Percentiles rank a stretch among this genome's conserved stretches.
Evolutionary conservation across 2,329 filamentous ascomycete species (phyloP).

Genomic region (Xylariaceae sp.): DNA sequence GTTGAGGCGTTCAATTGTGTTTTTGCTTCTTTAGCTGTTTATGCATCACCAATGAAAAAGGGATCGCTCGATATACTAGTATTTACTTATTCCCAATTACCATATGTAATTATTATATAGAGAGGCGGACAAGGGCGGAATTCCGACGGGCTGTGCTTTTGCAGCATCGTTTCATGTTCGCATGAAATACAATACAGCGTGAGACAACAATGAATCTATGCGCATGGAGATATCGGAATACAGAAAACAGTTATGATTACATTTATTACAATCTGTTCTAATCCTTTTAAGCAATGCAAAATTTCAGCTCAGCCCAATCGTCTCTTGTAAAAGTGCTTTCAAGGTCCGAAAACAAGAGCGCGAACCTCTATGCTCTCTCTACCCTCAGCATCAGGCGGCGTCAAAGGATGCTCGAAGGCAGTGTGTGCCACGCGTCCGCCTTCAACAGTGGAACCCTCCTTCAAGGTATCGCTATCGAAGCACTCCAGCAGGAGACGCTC

Average conservation of each 20-base stretch:
- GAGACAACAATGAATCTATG: neutral
- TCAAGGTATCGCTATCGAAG: slow-evolving; percentile 70
- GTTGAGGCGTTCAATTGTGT: neutral
- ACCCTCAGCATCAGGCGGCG: slow-evolving; percentile 70
- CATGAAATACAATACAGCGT: neutral
- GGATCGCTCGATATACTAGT: neutral
- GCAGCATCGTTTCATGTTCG: neutral
- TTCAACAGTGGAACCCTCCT: slow-evolving; percentile 54
- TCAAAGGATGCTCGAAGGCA: slow-evolving; percentile 79
- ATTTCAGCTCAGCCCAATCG: neutral
- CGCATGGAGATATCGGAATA: neutral
- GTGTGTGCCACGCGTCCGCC: slow-evolving; percentile 72
- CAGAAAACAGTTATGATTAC: too few species aligned
- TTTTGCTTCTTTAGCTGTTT: too few species aligned
- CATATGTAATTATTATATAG: neutral
- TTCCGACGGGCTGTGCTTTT: slow-evolving; percentile 16
- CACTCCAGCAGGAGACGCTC: slow-evolving; percentile 82
- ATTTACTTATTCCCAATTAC: neutral
- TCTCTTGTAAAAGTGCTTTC: slow-evolving; percentile 24
- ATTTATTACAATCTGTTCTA: too few species aligned
- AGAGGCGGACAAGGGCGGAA: slow-evolving; percentile 21
- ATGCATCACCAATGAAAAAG: too few species aligned
- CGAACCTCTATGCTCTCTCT: slow-evolving; percentile 92
- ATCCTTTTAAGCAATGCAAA: slow-evolving; percentile 3
- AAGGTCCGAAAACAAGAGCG: slow-evolving; percentile 79